A percentile compares a stretch with the other conserved stretches of the same genome.
Evolutionary conservation across 1,284 basidiomycete species (phyloP).

Genomic region (Schizopora paradoxa): DNA sequence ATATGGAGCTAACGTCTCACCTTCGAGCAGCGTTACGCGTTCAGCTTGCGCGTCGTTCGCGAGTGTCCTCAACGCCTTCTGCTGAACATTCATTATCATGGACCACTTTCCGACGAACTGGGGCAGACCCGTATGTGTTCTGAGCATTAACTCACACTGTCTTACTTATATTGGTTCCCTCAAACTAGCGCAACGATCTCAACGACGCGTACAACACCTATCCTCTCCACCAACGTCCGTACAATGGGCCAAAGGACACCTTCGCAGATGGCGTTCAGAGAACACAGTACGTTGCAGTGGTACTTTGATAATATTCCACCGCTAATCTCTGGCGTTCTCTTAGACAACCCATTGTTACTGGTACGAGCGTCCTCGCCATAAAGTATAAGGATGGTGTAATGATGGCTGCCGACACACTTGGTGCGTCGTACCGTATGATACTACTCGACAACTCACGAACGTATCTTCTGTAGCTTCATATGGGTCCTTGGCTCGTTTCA

Average conservation of each 20-base stretch:
- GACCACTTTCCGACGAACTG: slow-evolving; percentile 79
- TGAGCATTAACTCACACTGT: neutral
- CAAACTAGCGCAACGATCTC: slow-evolving; percentile 73
- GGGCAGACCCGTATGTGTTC: slow-evolving; percentile 64
- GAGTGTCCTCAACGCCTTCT: neutral
- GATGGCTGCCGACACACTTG: slow-evolving; percentile 98
- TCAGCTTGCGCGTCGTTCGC: slow-evolving; percentile 13
- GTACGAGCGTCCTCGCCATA: slow-evolving; percentile 91
- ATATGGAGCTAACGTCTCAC: neutral
- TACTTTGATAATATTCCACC: neutral
- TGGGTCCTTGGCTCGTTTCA: slow-evolving; percentile 95
- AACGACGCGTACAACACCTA: slow-evolving; percentile 70
- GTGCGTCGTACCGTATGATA: slow-evolving; percentile 37
- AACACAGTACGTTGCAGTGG: slow-evolving; percentile 56
- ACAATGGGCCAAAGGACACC: slow-evolving; percentile 44
- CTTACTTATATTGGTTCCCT: slow-evolving; percentile 10
- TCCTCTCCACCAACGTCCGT: slow-evolving; percentile 59
- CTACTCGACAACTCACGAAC: slow-evolving; percentile 1
- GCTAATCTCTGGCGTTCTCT: slow-evolving; percentile 3
- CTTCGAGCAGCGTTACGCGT: slow-evolving; percentile 1
- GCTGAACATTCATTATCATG: slow-evolving; percentile 38
- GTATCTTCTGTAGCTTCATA: slow-evolving; percentile 80
- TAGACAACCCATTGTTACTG: slow-evolving; percentile 94
- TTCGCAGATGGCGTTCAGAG: slow-evolving; percentile 65
- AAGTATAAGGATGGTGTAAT: slow-evolving; percentile 96